Conservation (phyloP, 2,329 filamentous ascomycete species). For the Gaeumannomyces tritici region DNA sequence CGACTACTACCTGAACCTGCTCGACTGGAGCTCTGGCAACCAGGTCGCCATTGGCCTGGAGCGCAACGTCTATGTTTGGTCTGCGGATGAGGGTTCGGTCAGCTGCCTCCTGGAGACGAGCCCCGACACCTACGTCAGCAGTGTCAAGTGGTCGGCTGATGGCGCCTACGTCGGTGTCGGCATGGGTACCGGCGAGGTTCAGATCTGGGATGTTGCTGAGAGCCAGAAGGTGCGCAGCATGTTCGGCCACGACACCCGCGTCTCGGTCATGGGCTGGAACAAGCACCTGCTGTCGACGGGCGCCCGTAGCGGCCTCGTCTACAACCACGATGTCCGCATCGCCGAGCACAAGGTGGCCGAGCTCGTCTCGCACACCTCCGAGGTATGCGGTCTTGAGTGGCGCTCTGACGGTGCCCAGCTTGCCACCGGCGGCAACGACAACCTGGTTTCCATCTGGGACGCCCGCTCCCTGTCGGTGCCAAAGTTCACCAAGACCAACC, state of each 20-base stretch:
- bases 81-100: conserved; percentile 84
- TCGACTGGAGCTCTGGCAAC: conserved; percentile 97
- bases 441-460: conserved; percentile 98
- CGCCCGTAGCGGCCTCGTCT: conserved; percentile 87
- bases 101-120: conserved; percentile 80
- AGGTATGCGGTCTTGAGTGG: conserved; percentile 98
- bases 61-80: conserved; percentile 97
- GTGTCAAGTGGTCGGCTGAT: conserved; percentile 97
- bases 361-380: conserved; percentile 92
- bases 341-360: conserved; percentile 97
- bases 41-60: conserved; percentile 97
- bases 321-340: conserved; percentile 97
- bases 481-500: conserved; percentile 99
- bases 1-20: conserved; percentile 97
- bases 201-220: conserved; percentile 98
- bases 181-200: conserved; percentile 88
- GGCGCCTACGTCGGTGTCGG: conserved; percentile 94
- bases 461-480: conserved; percentile 85
- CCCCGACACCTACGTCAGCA: conserved; percentile 91
- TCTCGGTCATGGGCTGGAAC: conserved; percentile 98
- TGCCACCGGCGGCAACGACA: conserved; percentile 96
- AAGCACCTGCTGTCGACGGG: conserved; percentile 96
- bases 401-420: conserved; percentile 92
- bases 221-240: conserved; percentile 94
- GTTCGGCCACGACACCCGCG: conserved; percentile 93